phyloP scores from a whole-genome alignment of 116 monocot species.

The Iris pallida region DNA sequence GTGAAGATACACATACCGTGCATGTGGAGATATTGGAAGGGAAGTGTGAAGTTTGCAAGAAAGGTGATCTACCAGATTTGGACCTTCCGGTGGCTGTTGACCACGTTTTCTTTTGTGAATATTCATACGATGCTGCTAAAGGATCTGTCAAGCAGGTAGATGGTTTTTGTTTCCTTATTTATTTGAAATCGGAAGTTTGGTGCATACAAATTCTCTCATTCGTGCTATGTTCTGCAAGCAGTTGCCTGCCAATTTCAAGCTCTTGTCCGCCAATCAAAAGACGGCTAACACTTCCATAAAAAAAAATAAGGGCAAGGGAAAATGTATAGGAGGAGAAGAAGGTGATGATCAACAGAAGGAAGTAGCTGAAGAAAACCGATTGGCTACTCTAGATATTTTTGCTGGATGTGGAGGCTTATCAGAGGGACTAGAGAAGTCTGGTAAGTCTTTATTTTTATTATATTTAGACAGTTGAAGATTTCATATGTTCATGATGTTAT shows the following conservation, averaged over 20 bases:
- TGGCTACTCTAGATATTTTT: slow-evolving; percentile 56
- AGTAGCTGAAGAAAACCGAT: slow-evolving; percentile 18
- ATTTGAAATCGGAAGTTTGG: not conserved
- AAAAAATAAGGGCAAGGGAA: slow-evolving; percentile 68
- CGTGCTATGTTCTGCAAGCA: slow-evolving; percentile 16
- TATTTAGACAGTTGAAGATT: not conserved
- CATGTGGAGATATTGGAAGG: slow-evolving; percentile 63
- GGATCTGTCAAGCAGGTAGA: slow-evolving; percentile 77
- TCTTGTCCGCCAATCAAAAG: slow-evolving; percentile 24
- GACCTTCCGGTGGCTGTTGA: slow-evolving; percentile 54
- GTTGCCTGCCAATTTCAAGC: slow-evolving; percentile 62
- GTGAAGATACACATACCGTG: slow-evolving; percentile 47
- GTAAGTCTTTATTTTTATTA: slow-evolving; percentile 20
- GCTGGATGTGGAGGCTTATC: slow-evolving; percentile 63
- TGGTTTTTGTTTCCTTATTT: slow-evolving; percentile 3
- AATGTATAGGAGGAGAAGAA: slow-evolving; percentile 26
- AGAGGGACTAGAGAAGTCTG: slow-evolving; percentile 51
- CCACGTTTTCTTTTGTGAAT: slow-evolving; percentile 80
- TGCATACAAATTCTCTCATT: slow-evolving; percentile 8
- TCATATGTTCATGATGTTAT: not conserved
- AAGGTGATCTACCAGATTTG: slow-evolving; percentile 40
- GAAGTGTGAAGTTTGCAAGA: slow-evolving; percentile 64
- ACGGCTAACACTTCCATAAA: slow-evolving; percentile 15
- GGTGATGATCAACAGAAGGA: slow-evolving; percentile 18
- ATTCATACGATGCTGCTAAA: slow-evolving; percentile 49